These are phyloP conservation scores for Colletotrichum nymphaeae DNA, from an alignment of 2,329 filamentous ascomycete species.

Conservation along the genomic window DNA sequence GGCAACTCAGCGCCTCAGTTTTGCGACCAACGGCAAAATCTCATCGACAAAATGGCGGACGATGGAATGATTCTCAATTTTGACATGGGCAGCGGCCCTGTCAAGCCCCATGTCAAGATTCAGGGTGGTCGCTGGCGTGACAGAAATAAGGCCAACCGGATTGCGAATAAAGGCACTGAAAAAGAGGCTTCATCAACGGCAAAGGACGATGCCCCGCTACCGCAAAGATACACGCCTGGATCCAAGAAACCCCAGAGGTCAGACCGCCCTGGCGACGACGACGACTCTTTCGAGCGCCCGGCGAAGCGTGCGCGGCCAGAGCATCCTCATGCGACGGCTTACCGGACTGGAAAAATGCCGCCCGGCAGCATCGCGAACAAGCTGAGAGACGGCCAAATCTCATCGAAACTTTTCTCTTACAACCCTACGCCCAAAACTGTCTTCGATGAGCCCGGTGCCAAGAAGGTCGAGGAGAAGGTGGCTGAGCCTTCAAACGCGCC, in stretches of 20 bases:
- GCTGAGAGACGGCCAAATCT: conserved; percentile 65
- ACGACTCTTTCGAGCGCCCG: conserved; percentile 46
- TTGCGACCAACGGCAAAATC: conserved; percentile 15
- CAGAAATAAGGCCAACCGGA: conserved; percentile 82
- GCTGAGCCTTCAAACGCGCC: conserved; percentile 91
- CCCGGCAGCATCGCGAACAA: conserved; percentile 46
- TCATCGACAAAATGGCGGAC: conserved; percentile 77
- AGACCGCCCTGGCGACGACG: conserved; percentile 42
- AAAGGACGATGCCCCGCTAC: conserved; percentile 35
- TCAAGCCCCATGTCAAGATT: conserved; percentile 73
- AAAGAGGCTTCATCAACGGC: conserved; percentile 44
- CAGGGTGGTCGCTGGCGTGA: conserved; percentile 96
- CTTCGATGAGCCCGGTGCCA: conserved; percentile 60
- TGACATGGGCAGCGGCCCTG: conserved; percentile 75
- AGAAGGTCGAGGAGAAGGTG: conserved; percentile 56
- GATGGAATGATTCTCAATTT: conserved; percentile 97
- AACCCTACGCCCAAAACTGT: conserved; percentile 81
- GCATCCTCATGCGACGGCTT: conserved; percentile 42
- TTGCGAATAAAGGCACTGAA: conserved; percentile 46
- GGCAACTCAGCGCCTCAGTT: not conserved
- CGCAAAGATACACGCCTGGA: conserved; percentile 21
- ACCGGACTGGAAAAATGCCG: conserved; percentile 49
- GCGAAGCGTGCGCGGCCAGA: conserved; percentile 59
- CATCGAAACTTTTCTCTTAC: conserved; percentile 92
- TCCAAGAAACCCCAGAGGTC: conserved; percentile 32